These are phyloP conservation scores for Penicillium coprophilum DNA, from an alignment of 495 filamentous ascomycete species.

Conservation along the genomic window DNA sequence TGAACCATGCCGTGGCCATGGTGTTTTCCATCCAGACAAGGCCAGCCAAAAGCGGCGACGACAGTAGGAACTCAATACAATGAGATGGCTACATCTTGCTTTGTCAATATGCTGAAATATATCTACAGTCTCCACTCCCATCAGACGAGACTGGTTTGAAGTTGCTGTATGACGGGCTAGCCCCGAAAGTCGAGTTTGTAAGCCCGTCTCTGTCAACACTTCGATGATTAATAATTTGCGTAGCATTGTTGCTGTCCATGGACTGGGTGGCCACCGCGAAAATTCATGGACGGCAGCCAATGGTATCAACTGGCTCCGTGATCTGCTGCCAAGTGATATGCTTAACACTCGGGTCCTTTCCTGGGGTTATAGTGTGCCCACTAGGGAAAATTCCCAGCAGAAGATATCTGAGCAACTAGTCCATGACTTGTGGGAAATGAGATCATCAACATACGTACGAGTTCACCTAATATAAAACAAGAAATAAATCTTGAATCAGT, in stretches of 20 bases:
- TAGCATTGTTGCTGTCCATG: conserved; percentile 34
- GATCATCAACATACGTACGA: conserved; percentile 24
- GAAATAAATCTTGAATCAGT: not conserved
- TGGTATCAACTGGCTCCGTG: conserved; percentile 47
- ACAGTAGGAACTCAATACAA: not conserved
- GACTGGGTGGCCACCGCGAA: conserved; percentile 29
- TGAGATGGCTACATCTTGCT: not conserved
- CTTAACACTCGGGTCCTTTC: conserved; percentile 46
- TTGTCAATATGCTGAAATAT: not conserved
- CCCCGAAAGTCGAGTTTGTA: conserved; percentile 4
- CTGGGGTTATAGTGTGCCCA: conserved; percentile 50
- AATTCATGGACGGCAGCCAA: conserved; percentile 40
- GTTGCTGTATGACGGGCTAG: conserved; percentile 1
- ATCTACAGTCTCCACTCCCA: not conserved
- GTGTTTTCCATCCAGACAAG: not conserved
- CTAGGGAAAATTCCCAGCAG: conserved; percentile 4
- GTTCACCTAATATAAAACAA: too few species aligned
- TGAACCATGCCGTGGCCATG: not conserved
- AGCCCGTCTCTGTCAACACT: not conserved
- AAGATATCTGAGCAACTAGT: conserved; percentile 31
- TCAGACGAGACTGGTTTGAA: not conserved
- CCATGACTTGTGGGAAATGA: conserved; percentile 27
- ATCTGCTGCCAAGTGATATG: conserved; percentile 45
- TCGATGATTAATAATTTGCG: not conserved
- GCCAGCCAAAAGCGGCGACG: not conserved